These are phyloP conservation scores for Hypholoma sublateritium DNA, from an alignment of 768 basidiomycete species.

Conservation along the genomic window DNA sequence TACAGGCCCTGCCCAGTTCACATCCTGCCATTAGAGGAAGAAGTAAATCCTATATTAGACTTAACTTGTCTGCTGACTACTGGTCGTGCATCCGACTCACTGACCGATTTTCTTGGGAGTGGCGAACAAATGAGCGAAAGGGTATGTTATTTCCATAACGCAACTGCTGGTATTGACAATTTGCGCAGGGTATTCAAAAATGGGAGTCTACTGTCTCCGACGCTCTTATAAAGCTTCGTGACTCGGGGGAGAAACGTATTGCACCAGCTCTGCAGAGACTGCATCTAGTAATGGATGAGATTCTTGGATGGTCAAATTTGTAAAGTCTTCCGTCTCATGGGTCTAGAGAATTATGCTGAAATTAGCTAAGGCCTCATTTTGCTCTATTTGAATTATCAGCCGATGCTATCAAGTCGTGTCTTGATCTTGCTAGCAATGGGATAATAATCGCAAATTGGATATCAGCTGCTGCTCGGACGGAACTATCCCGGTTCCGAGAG, in stretches of 20 bases:
- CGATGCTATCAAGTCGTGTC: slow-evolving; percentile 49
- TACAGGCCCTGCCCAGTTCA: background rate
- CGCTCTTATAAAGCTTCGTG: slow-evolving; percentile 69
- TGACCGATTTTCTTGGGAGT: slow-evolving; percentile 75
- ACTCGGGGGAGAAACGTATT: slow-evolving; percentile 68
- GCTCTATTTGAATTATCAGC: slow-evolving; percentile 51
- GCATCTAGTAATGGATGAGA: slow-evolving; percentile 73
- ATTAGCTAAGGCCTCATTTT: slow-evolving; percentile 52
- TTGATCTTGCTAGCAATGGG: slow-evolving; percentile 52
- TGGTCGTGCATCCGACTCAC: slow-evolving; percentile 68
- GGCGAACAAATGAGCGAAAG: slow-evolving; percentile 82
- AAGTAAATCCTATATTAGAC: slow-evolving; percentile 66
- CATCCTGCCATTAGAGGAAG: slow-evolving; percentile 43
- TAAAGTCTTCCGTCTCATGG: slow-evolving; percentile 30
- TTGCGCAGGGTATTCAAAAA: slow-evolving; percentile 32
- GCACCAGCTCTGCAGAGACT: slow-evolving; percentile 77
- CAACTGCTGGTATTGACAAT: background rate
- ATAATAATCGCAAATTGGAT: slow-evolving; percentile 72
- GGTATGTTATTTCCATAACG: slow-evolving; percentile 39
- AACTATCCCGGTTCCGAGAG: slow-evolving; percentile 72
- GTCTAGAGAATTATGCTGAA: background rate
- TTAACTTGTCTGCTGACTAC: slow-evolving; percentile 70
- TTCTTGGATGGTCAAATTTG: slow-evolving; percentile 77
- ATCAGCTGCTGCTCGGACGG: slow-evolving; percentile 61
- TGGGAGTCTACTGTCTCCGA: slow-evolving; percentile 79